These are phyloP conservation scores for Aspergillus biplanus DNA, from an alignment of 495 filamentous ascomycete species.

Conservation along the genomic window DNA sequence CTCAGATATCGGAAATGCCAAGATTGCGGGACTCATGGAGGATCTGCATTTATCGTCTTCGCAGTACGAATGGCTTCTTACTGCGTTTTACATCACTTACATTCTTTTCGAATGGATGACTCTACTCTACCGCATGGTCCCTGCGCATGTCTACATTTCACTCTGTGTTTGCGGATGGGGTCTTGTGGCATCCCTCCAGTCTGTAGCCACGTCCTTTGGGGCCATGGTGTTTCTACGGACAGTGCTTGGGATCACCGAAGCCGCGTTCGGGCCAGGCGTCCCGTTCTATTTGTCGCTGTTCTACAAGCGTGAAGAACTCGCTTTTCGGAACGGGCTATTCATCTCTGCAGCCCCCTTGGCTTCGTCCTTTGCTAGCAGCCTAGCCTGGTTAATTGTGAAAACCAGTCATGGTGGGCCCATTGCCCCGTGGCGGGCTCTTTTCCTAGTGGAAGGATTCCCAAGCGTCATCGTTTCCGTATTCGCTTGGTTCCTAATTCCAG, in stretches of 20 bases:
- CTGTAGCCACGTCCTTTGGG: conserved; percentile 60
- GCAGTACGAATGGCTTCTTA: conserved; percentile 70
- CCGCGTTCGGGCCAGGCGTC: conserved; percentile 64
- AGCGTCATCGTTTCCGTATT: conserved; percentile 60
- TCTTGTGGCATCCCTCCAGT: conserved; percentile 71
- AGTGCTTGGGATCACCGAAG: conserved; percentile 62
- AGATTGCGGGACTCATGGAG: conserved; percentile 69
- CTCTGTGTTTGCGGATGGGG: conserved; percentile 55
- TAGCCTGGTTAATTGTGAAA: conserved; percentile 62
- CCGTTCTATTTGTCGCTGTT: conserved; percentile 67
- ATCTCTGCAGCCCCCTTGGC: conserved; percentile 66
- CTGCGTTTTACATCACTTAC: conserved; percentile 72
- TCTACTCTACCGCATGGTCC: conserved; percentile 60
- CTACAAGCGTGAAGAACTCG: conserved; percentile 63
- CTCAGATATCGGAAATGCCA: conserved; percentile 79
- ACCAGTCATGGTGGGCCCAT: conserved; percentile 52
- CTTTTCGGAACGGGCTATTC: conserved; percentile 62
- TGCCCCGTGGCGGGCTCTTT: conserved; percentile 62
- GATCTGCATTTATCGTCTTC: conserved; percentile 62
- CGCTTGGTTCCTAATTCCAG: conserved; percentile 56
- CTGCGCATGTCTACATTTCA: conserved; percentile 61
- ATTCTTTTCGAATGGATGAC: conserved; percentile 77
- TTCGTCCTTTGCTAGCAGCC: conserved; percentile 69
- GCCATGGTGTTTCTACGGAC: conserved; percentile 48
- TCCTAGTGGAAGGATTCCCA: conserved; percentile 65